Base-by-base conservation (phyloP, 495 filamentous ascomycete species). In the Rhizodiscina lignyota region DNA sequence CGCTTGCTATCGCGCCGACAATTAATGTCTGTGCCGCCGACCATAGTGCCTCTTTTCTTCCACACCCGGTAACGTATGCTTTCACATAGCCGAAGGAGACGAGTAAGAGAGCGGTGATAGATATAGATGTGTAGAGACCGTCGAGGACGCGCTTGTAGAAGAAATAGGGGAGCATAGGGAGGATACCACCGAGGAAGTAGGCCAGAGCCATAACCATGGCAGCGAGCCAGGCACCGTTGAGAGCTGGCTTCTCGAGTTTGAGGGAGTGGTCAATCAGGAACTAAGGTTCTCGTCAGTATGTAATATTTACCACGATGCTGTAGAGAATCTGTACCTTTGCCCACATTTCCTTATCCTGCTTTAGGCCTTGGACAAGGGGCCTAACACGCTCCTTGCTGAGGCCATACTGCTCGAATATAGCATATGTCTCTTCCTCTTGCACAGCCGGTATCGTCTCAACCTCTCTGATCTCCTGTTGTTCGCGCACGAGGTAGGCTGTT, bases 141-240 rank as follows among this genome's bases (percentile, higher is more conserved):
- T 60, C 39, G 6, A 40, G 41, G 6, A 64, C 58, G 16, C 58
- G 44, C 13, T 55, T 32, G 45, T 63, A 54, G 23, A 54, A 55
- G 37, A 72, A 72, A 39, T 74, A 72, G 1, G 69, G 69, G 24
- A 68, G 54, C 64, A 72, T 64, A 0, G 69, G 69, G 4, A 72
- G 49, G 18, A 72, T 49, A 2, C 69, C 69, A 30, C 69, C 65
- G 6, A 71, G 41, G 24, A 73, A 66, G 44, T 73, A 73, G 18
- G 60, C 51, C 5, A 64, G 18, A 0, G 61, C 68, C 63, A 70
- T 70, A 13, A 61, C 62, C 2, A 54, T 41, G 12, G 63, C 67
- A 18, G 55, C 59, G n/a, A 67, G 47, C 53, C 53, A 67, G 8
- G 60, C 59, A 17, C 56, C 43, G 8, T 51, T 55, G 5, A 45